Percentiles rank a stretch among this genome's conserved stretches.
Evolutionary conservation across 257 asterid species (phyloP).

Genomic region (Ilex asprella): DNA sequence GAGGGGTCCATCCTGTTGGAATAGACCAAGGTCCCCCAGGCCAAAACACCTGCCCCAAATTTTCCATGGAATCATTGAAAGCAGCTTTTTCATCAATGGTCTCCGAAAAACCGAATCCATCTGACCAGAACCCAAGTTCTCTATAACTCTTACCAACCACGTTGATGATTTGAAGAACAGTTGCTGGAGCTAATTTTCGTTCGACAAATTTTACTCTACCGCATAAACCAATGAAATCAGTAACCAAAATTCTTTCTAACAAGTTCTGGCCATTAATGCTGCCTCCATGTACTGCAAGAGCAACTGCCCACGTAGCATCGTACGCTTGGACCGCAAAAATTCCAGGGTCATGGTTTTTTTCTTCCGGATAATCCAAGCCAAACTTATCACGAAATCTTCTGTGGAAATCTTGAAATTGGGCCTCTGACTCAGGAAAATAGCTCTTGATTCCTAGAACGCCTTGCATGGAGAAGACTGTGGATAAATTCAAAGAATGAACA

Average conservation of each 20-base stretch:
- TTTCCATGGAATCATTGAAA: conserved; percentile 18
- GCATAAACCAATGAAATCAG: conserved; percentile 17
- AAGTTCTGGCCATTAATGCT: not conserved
- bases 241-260: conserved; percentile 5
- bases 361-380: conserved; percentile 9
- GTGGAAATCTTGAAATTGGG: conserved; percentile 12
- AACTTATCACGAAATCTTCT: conserved; percentile 12
- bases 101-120: conserved; percentile 20
- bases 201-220: conserved; percentile 18
- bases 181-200: conserved; percentile 13
- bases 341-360: conserved; percentile 27
- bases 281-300: conserved; percentile 15
- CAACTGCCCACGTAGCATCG: conserved; percentile 20
- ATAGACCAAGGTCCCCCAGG: conserved; percentile 20
- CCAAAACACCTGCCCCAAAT: conserved; percentile 27
- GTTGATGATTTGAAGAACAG: conserved; percentile 24
- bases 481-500: conserved; percentile 21
- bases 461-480: conserved; percentile 21
- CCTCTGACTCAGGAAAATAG: conserved; percentile 2
- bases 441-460: conserved; percentile 26
- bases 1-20: conserved; percentile 39
- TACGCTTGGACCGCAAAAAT: conserved; percentile 25
- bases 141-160: conserved; percentile 24
- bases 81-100: not conserved
- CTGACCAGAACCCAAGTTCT: conserved; percentile 32